These are phyloP conservation scores for Leccinum pellstonianum DNA, from an alignment of 768 basidiomycete species.

Conservation along the genomic window DNA sequence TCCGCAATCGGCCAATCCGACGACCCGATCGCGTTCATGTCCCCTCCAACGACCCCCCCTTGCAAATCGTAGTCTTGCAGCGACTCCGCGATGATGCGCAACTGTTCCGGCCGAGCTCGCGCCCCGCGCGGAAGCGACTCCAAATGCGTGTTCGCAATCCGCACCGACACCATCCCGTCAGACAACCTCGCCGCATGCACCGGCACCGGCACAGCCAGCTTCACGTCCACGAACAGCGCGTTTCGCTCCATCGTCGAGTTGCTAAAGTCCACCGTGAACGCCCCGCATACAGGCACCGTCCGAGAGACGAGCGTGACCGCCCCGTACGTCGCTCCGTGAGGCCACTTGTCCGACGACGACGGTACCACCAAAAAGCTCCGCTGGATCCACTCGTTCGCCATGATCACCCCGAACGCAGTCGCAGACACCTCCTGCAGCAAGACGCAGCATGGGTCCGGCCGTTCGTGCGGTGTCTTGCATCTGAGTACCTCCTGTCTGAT, in stretches of 20 bases:
- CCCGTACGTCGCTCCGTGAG: conserved; percentile 50
- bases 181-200: conserved; percentile 31
- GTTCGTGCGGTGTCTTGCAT: conserved; percentile 40
- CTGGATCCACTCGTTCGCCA: conserved; percentile 62
- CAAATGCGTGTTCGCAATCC: conserved; percentile 72
- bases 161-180: conserved; percentile 45
- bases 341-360: conserved; percentile 54
- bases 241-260: conserved; percentile 50
- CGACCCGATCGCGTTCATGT: conserved; percentile 65
- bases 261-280: conserved; percentile 53
- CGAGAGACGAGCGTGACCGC: conserved; percentile 68
- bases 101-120: conserved; percentile 46
- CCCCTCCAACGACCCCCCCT: conserved; percentile 66
- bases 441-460: conserved; percentile 59
- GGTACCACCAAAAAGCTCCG: conserved; percentile 60
- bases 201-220: conserved; percentile 38
- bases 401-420: conserved; percentile 45
- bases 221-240: conserved; percentile 58
- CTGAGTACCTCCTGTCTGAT: conserved; percentile 53
- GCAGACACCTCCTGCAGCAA: conserved; percentile 67
- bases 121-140: conserved; percentile 58
- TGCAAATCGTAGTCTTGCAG: conserved; percentile 46
- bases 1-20: conserved; percentile 44
- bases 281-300: conserved; percentile 47
- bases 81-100: conserved; percentile 50